Evolutionary conservation across 192 early-diverging fungal species (phyloP).

Genomic region (Rhizophlyctis rosea): DNA sequence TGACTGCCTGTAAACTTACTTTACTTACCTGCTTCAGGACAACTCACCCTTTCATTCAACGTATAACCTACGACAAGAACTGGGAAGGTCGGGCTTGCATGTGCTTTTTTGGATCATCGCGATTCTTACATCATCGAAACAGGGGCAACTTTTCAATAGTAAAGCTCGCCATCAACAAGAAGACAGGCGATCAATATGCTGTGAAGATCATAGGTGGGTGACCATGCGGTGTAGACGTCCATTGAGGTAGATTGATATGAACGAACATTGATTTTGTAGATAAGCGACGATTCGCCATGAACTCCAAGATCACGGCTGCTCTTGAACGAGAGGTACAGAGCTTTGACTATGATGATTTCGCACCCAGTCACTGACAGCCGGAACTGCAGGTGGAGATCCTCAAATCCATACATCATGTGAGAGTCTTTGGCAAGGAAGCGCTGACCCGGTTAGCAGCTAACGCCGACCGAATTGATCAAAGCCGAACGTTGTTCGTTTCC

Average conservation of each 20-base stretch:
- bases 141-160: constrained; percentile 35
- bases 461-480: too few species aligned
- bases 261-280: constrained; percentile 21
- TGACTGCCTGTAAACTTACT: neutral
- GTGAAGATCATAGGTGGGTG: constrained; percentile 31
- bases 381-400: too few species aligned
- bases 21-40: neutral
- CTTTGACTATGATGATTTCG: too few species aligned
- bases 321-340: constrained; percentile 22
- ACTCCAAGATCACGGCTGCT: constrained; percentile 24
- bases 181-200: constrained; percentile 25
- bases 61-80: neutral
- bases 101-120: neutral
- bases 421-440: too few species aligned
- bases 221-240: neutral
- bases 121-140: neutral
- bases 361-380: too few species aligned
- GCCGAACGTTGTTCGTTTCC: constrained; percentile 31
- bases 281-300: constrained; percentile 17
- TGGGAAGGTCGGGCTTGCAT: constrained; percentile 6
- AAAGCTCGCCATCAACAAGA: constrained; percentile 25
- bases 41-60: neutral
- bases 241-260: too few species aligned
- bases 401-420: too few species aligned
- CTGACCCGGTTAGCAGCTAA: too few species aligned